Evolutionary conservation across 768 basidiomycete species (phyloP).

Genomic region (Auricularia cornea): DNA sequence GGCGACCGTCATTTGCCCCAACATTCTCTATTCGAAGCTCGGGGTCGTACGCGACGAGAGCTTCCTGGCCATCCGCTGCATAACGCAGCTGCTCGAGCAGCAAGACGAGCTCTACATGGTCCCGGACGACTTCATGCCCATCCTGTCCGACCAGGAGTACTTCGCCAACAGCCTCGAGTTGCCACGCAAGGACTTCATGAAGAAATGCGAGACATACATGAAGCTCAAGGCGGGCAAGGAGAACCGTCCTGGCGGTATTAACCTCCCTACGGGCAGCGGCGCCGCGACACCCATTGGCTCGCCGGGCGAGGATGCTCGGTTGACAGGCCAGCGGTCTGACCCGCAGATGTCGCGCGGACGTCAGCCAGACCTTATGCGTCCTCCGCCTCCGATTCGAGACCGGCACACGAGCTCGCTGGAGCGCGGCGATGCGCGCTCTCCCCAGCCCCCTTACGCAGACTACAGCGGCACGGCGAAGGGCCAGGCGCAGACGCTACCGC

Average conservation of each 20-base stretch:
- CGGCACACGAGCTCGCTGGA: background rate
- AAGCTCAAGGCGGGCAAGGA: slow-evolving; percentile 5
- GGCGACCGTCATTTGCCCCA: slow-evolving; percentile 96
- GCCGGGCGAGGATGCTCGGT: background rate
- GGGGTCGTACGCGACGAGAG: slow-evolving; percentile 88
- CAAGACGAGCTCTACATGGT: slow-evolving; percentile 97
- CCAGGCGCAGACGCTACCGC: background rate
- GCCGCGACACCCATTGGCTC: background rate
- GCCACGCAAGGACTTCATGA: slow-evolving; percentile 90
- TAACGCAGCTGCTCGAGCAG: slow-evolving; percentile 78
- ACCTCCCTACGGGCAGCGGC: background rate
- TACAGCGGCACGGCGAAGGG: background rate
- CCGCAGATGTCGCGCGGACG: background rate
- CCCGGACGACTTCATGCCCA: slow-evolving; percentile 78
- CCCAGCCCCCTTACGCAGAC: background rate
- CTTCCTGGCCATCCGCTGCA: slow-evolving; percentile 78
- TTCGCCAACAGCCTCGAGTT: slow-evolving; percentile 83
- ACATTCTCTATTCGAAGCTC: slow-evolving; percentile 80
- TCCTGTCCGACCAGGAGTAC: slow-evolving; percentile 87
- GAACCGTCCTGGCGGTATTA: background rate
- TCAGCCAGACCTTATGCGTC: background rate
- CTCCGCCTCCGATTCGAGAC: background rate
- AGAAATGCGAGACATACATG: slow-evolving; percentile 89
- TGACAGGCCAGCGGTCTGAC: background rate
- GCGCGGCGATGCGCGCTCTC: background rate